Evolutionary conservation across 1,284 basidiomycete species (phyloP), one percentile per base, ranked within the genome.

Genomic region (Cutaneotrichosporon sp.): DNA sequence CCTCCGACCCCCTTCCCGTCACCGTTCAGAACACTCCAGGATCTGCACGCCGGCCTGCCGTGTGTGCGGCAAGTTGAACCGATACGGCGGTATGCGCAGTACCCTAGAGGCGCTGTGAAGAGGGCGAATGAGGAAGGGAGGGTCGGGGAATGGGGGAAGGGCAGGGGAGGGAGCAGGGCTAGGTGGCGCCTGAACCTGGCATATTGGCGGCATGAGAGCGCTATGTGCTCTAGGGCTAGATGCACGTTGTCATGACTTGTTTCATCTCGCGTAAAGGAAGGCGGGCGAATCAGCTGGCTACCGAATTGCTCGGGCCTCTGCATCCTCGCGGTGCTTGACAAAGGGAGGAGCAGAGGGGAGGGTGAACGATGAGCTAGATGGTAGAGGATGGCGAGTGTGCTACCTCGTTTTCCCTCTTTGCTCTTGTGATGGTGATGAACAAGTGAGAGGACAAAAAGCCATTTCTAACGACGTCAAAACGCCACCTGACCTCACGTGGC

Each of bases 401-500:
- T 36, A 1, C 34, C 3, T 26, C 26, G 26, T 1, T 9, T 8
- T 36, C 34, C 34, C 34, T 36, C 34, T 36, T 8, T 36, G 34
- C 34, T 36, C 34, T 46, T 46, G 42, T 7, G 16, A 18, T 46
- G 42, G 42, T 46, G 42, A 46, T 46, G 42, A 14, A 30, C 10
- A 16, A 50, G 22, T 14, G 9, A 49, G 49, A 50, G 49, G 30
- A 50, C 49, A 50, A 50, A 50, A 9, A 6, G 10, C 26, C 22
- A 26, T 21, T n/a, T 47, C 18, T 8, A n/a, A 8, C 2, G 14
- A 26, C 21, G n/a, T 6, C 7, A 10, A 50, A 30, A 50, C 49
- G 49, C 49, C 49, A 50, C 49, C 49, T 50, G 49, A 50, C 22
- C 42, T 26, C 49, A 22, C 49, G 49, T 50, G 49, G 49, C 40